These are phyloP conservation scores for Phytophthora sansomeana DNA, from an alignment of 352 stramenopile genomes.

Conservation along the genomic window DNA sequence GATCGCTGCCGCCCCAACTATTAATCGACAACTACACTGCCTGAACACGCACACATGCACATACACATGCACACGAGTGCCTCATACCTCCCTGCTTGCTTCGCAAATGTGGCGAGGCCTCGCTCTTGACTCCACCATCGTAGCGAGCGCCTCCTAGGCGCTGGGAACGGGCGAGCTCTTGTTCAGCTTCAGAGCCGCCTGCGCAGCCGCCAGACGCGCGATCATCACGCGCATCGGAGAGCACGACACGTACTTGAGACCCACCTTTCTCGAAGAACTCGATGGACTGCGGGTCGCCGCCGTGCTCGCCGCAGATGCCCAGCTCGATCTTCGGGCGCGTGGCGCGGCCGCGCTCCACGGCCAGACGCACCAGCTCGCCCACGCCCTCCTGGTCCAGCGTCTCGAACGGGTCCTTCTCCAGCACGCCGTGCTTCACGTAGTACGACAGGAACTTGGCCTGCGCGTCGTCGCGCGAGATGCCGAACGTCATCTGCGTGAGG, in stretches of 20 bases:
- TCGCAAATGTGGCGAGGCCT: background rate
- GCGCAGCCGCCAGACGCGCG: conserved; percentile 29
- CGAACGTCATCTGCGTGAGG: conserved; percentile 13
- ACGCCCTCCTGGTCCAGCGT: conserved; percentile 38
- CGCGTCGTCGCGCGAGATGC: conserved; percentile 12
- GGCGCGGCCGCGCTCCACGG: conserved; percentile 2
- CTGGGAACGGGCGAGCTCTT: background rate
- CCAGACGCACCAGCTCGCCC: conserved; percentile 17
- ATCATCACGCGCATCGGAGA: conserved; percentile 21
- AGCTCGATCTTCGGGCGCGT: conserved; percentile 14
- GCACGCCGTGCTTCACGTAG: conserved; percentile 16
- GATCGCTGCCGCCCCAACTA: background rate
- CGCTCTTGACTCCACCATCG: background rate
- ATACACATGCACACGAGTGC: background rate
- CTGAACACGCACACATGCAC: background rate
- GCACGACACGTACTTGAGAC: conserved; percentile 16
- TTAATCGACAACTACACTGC: background rate
- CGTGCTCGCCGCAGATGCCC: conserved; percentile 15
- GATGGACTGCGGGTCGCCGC: conserved; percentile 17
- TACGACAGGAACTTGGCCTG: conserved; percentile 34
- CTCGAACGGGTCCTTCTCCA: conserved; percentile 41
- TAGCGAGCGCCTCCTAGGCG: background rate
- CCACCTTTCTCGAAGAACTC: conserved; percentile 23
- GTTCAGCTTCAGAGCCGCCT: conserved; percentile 12
- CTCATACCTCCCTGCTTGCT: background rate